Base-by-base conservation (phyloP, 768 basidiomycete genomes). In the Amanita rimosa region DNA sequence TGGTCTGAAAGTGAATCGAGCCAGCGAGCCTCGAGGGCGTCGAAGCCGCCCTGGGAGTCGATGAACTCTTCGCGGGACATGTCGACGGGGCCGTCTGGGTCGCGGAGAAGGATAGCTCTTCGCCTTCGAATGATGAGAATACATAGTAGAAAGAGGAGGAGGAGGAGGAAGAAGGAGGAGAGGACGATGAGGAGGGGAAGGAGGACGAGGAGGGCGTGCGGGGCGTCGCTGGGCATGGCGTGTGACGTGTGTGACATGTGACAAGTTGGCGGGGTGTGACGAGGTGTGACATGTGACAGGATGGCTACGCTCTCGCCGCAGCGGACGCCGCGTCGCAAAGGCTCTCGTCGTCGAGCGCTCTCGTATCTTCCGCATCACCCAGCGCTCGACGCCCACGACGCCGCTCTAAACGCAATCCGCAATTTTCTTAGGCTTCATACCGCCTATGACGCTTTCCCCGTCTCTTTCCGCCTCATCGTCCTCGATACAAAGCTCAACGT, bases 371-470 rank as follows among this genome's bases (percentile, higher is more conserved):
- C 29, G 29, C 29, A 10, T 1, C 29, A 29, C 29, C 75, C 76
- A 0, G 76, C 75, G 29, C 71, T 71, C 49, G 85, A 87, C 37
- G 64, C 71, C n/a, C 86, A 90, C 60, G 78, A 88, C 52, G 67
- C 73, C 4, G 84, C 85, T 21, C 63, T 91, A 50, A 61, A 69
- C 50, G 67, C 75, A 48, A 92, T 99, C 59, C 76, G 95, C 45
- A 66, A 66, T 45, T 89, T 92, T 66, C 81, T 98, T 68, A 85
- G 79, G 58, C 78, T 83, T 50, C 80, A 89, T 59, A 87, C 83
- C 14, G 82, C 83, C 55, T 99, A 98, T 69, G 95, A 98, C 65
- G 92, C 95, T 27, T 94, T 99, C 58, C 96, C 96, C 21, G 90
- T 98, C 69, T 87, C 83, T 65, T 99, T 94, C 69, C 76, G 95